A percentile compares a stretch with the other conserved stretches of the same genome.
Conservation (phyloP, 805 yeast genomes). For the Peterozyma toletana region DNA sequence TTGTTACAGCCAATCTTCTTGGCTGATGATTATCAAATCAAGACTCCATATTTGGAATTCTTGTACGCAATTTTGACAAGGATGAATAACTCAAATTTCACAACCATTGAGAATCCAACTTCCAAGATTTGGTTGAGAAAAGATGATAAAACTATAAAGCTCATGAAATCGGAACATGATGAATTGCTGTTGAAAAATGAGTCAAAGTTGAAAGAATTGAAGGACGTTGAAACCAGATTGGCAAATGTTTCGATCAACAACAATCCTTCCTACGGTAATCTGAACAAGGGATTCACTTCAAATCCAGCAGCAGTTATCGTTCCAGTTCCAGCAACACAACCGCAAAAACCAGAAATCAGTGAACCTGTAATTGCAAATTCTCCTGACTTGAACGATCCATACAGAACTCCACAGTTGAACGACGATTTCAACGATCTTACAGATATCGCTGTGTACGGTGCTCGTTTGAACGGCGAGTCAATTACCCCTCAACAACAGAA, state of each 20-base stretch:
- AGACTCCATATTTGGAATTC: slow-evolving; percentile 87
- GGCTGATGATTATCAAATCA: slow-evolving; percentile 82
- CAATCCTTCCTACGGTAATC: not conserved
- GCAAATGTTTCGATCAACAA: not conserved
- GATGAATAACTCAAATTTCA: slow-evolving; percentile 40
- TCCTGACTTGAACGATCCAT: not conserved
- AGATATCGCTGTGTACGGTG: slow-evolving; percentile 11
- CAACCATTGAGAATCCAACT: slow-evolving; percentile 21
- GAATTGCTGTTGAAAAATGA: slow-evolving; percentile 7
- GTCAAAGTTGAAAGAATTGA: not conserved
- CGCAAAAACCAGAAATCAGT: not conserved
- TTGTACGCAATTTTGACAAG: slow-evolving; percentile 74
- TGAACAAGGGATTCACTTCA: not conserved
- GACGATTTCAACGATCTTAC: slow-evolving; percentile 8
- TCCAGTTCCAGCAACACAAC: not conserved
- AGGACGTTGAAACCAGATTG: not conserved
- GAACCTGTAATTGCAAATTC: not conserved
- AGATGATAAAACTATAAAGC: slow-evolving; percentile 19
- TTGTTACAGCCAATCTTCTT: slow-evolving; percentile 79
- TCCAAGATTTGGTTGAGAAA: slow-evolving; percentile 25
- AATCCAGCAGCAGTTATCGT: not conserved
- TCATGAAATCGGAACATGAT: slow-evolving; percentile 18
- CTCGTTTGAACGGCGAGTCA: slow-evolving; percentile 10
- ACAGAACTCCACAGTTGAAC: slow-evolving; percentile 6
- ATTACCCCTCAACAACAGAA: slow-evolving; percentile 3